A percentile compares a stretch with the other conserved stretches of the same genome.
Conservation (phyloP, 1,139 yeast genomes). For the Saccharomyces hybrid region DNA sequence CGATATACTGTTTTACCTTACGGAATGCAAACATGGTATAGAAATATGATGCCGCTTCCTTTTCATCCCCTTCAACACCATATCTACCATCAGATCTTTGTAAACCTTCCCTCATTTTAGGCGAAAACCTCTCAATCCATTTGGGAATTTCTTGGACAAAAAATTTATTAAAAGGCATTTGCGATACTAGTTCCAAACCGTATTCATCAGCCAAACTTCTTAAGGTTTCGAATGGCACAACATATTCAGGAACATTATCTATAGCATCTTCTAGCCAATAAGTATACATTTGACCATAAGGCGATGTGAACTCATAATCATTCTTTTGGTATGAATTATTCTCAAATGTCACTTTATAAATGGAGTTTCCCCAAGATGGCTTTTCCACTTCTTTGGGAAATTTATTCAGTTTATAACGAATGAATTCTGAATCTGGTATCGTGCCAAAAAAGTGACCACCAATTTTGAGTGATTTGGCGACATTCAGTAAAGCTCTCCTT, state of each 20-base stretch:
- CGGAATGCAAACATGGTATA: conserved; percentile 33
- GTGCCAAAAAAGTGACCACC: conserved; percentile 93
- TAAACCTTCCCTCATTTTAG: conserved; percentile 62
- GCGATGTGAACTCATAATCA: conserved; percentile 62
- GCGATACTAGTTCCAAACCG: conserved; percentile 63
- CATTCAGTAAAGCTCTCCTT: conserved; percentile 62
- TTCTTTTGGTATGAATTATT: conserved; percentile 54
- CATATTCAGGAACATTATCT: conserved; percentile 92
- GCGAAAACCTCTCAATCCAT: conserved; percentile 52
- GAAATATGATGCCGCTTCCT: conserved; percentile 69
- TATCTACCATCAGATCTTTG: conserved; percentile 67
- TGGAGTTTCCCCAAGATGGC: conserved; percentile 70
- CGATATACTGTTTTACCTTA: conserved; percentile 27
- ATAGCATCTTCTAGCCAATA: conserved; percentile 88
- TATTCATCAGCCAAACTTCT: conserved; percentile 78
- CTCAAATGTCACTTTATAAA: conserved; percentile 74
- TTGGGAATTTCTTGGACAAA: conserved; percentile 73
- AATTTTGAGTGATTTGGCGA: conserved; percentile 61
- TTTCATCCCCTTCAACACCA: conserved; percentile 85
- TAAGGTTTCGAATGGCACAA: conserved; percentile 90
- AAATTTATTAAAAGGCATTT: conserved; percentile 73
- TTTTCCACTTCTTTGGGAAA: conserved; percentile 42
- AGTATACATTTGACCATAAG: conserved; percentile 77
- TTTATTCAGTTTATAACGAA: conserved; percentile 53
- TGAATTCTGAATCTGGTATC: conserved; percentile 85